These are phyloP conservation scores for Carpinus viminea DNA, from an alignment of 306 rosid genomes.

Conservation along the genomic window DNA sequence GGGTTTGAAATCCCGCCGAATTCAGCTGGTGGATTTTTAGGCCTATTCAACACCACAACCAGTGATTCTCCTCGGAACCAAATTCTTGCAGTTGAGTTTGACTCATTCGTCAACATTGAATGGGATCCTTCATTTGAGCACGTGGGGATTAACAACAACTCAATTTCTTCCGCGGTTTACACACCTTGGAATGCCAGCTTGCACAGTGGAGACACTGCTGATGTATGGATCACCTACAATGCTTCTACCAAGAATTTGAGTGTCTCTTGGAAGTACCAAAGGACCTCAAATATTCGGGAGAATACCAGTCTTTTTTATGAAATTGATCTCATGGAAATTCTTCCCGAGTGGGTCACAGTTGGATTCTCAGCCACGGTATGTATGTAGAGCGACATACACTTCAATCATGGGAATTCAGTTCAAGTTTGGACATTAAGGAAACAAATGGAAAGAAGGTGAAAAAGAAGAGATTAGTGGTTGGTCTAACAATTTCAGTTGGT, in stretches of 20 bases:
- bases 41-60: conserved; percentile 14
- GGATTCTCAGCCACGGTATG: conserved; percentile 51
- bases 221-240: conserved; percentile 38
- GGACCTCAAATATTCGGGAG: background rate
- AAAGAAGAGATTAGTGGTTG: conserved; percentile 2
- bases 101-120: conserved; percentile 29
- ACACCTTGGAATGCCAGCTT: conserved; percentile 18
- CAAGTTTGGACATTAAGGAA: conserved; percentile 14
- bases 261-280: conserved; percentile 21
- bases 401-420: conserved; percentile 35
- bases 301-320: conserved; percentile 7
- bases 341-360: conserved; percentile 51
- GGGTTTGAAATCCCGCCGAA: conserved; percentile 17
- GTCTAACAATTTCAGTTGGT: conserved; percentile 18
- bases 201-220: background rate
- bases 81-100: conserved; percentile 41
- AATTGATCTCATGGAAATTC: conserved; percentile 38
- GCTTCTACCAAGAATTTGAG: conserved; percentile 16
- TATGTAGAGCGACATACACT: conserved; percentile 33
- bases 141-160: conserved; percentile 42
- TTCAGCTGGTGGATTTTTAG: conserved; percentile 8
- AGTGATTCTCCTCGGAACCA: conserved; percentile 7
- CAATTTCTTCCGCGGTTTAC: conserved; percentile 30
- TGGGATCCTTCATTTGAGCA: conserved; percentile 35
- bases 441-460: background rate